Conservation (phyloP, 2,329 filamentous ascomycete species). For the Hypomyces perniciosus region DNA sequence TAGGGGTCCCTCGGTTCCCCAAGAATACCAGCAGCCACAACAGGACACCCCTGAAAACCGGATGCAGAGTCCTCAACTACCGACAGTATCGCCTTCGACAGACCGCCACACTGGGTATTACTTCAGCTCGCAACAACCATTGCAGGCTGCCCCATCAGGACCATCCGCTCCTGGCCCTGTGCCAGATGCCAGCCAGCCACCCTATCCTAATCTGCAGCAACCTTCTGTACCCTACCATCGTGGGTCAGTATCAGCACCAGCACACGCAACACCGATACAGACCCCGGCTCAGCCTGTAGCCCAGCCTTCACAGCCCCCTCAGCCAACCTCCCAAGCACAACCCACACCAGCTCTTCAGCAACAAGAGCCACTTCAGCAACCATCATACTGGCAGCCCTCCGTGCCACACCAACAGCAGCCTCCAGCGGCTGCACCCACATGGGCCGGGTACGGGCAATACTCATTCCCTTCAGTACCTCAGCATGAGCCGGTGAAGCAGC, state of each 20-base stretch:
- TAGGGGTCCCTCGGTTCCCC: conserved; percentile 31
- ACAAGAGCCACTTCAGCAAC: conserved; percentile 11
- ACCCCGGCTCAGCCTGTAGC: conserved; percentile 21
- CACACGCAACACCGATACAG: conserved; percentile 28
- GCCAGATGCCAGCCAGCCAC: conserved; percentile 40
- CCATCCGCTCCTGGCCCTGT: conserved; percentile 33
- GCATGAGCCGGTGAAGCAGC: conserved; percentile 31
- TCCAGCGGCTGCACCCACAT: conserved; percentile 33
- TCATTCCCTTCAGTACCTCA: conserved; percentile 57
- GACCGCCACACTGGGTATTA: conserved; percentile 56
- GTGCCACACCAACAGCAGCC: conserved; percentile 25
- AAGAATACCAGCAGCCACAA: conserved; percentile 22
- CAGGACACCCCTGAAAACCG: conserved; percentile 20
- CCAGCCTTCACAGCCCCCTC: conserved; percentile 25
- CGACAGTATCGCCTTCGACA: conserved; percentile 24
- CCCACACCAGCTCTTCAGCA: conserved; percentile 7
- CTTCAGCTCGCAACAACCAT: conserved; percentile 37
- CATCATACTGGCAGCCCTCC: conserved; percentile 22
- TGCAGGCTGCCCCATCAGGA: conserved; percentile 19
- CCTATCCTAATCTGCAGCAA: conserved; percentile 48
- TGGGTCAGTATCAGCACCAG: conserved; percentile 33
- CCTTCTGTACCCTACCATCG: conserved; percentile 36
- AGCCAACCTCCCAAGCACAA: conserved; percentile 15
- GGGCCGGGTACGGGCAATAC: conserved; percentile 49
- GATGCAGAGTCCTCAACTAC: conserved; percentile 26